phyloP scores from a whole-genome alignment of 1,284 basidiomycete genomes.

The Apiotrichum gamsii region DNA sequence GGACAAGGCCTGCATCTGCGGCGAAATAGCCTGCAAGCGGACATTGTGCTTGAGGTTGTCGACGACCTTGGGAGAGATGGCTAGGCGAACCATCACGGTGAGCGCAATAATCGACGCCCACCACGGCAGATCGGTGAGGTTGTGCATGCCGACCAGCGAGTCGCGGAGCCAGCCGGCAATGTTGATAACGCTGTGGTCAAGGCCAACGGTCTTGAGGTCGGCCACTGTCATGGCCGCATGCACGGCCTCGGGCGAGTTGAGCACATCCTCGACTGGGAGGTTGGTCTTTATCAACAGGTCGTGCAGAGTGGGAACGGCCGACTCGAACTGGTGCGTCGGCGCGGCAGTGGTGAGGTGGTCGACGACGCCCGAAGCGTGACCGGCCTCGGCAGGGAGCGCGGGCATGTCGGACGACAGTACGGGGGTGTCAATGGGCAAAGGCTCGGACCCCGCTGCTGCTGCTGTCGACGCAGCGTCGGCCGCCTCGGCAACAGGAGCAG shows the following conservation, averaged over 20 bases:
- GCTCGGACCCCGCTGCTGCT: background rate
- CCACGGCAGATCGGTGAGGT: conserved; percentile 72
- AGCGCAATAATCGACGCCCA: conserved; percentile 73
- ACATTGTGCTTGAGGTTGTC: conserved; percentile 61
- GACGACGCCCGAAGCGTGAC: conserved; percentile 5
- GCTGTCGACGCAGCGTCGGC: conserved; percentile 3
- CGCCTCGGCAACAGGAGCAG: background rate
- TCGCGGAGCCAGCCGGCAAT: conserved; percentile 61
- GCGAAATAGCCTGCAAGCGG: conserved; percentile 61
- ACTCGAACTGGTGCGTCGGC: conserved; percentile 16
- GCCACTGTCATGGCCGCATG: conserved; percentile 58
- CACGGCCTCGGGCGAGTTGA: conserved; percentile 44
- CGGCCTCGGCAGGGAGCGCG: conserved; percentile 2
- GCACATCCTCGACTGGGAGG: conserved; percentile 36
- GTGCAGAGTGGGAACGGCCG: conserved; percentile 32
- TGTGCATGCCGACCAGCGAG: conserved; percentile 65
- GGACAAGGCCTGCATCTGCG: conserved; percentile 56
- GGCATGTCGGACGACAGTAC: conserved; percentile 9
- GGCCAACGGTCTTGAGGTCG: conserved; percentile 69
- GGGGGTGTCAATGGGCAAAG: conserved; percentile 6
- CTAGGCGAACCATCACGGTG: conserved; percentile 61
- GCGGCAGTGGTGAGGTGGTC: conserved; percentile 16
- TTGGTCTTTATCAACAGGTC: conserved; percentile 40
- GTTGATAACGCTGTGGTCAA: conserved; percentile 54
- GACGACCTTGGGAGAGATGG: conserved; percentile 66